These are phyloP conservation scores for Coniochaeta sp. DNA, from an alignment of 2,329 filamentous ascomycete genomes.

Conservation along the genomic window DNA sequence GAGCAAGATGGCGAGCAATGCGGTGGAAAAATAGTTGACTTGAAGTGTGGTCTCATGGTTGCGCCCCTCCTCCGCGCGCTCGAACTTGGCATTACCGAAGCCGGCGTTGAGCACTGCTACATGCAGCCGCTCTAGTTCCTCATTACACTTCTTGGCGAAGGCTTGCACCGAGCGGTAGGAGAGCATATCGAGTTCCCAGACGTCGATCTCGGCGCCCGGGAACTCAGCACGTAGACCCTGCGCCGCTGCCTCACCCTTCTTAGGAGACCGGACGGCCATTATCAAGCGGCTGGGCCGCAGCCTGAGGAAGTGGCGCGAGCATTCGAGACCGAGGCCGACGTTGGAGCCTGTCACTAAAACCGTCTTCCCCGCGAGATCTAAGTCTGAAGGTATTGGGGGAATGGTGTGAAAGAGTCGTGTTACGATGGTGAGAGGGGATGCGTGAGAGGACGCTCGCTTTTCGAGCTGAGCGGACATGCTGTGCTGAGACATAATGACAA, in stretches of 20 bases:
- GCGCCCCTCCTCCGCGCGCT: slow-evolving; percentile 7
- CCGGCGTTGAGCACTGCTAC: slow-evolving; percentile 38
- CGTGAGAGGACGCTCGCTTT: not conserved
- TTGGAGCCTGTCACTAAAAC: slow-evolving; percentile 39
- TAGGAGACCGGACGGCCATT: slow-evolving; percentile 30
- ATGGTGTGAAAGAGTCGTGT: not conserved
- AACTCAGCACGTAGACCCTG: slow-evolving; percentile 19
- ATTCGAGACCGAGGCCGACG: slow-evolving; percentile 36
- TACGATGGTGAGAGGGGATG: not conserved
- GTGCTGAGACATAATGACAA: not conserved
- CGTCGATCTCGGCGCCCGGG: slow-evolving; percentile 25
- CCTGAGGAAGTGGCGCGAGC: slow-evolving; percentile 28
- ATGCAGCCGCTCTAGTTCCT: slow-evolving; percentile 29
- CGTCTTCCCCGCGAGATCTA: slow-evolving; percentile 16
- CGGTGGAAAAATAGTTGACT: slow-evolving; percentile 29
- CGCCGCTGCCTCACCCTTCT: slow-evolving; percentile 31
- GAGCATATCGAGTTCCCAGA: slow-evolving; percentile 36
- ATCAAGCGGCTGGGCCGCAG: slow-evolving; percentile 30
- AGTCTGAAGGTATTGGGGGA: not conserved
- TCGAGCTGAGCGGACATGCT: not conserved
- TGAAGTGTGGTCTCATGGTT: slow-evolving; percentile 33
- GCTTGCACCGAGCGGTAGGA: slow-evolving; percentile 32
- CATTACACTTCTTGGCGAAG: slow-evolving; percentile 24
- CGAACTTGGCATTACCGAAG: slow-evolving; percentile 13
- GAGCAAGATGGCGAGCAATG: slow-evolving; percentile 22